Evolutionary conservation across 345 rosid species (phyloP).

Genomic region (Dovyalis caffra): DNA sequence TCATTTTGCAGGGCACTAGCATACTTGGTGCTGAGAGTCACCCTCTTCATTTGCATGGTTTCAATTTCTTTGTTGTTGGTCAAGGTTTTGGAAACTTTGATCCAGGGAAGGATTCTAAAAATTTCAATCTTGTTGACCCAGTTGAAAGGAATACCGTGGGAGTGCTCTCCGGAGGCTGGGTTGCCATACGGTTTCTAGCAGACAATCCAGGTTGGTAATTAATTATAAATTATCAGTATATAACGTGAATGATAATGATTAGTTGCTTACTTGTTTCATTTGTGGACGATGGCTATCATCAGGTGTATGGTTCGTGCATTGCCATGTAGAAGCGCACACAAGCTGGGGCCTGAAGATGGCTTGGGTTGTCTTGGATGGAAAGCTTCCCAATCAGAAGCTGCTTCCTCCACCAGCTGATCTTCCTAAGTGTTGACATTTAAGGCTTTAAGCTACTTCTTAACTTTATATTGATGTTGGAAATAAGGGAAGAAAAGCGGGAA

Average conservation of each 20-base stretch:
- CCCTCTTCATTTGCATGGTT: slow-evolving; percentile 19
- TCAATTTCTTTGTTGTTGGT: slow-evolving; percentile 18
- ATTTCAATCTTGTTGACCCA: slow-evolving; percentile 17
- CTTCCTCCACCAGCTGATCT: slow-evolving; percentile 15
- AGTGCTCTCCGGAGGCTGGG: slow-evolving; percentile 21
- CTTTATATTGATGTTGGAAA: too few species aligned
- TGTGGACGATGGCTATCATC: background rate
- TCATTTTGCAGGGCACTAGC: slow-evolving; percentile 15
- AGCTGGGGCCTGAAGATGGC: slow-evolving; percentile 9
- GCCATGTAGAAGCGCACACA: slow-evolving; percentile 18
- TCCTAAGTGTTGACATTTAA: slow-evolving; percentile 10
- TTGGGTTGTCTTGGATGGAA: slow-evolving; percentile 9
- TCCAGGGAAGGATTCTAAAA: background rate
- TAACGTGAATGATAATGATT: too few species aligned
- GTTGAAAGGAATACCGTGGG: slow-evolving; percentile 19
- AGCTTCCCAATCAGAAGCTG: slow-evolving; percentile 15
- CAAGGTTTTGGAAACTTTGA: slow-evolving; percentile 20
- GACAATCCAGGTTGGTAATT: slow-evolving; percentile 19
- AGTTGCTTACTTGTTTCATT: background rate
- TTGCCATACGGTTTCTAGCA: slow-evolving; percentile 16
- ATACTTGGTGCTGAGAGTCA: slow-evolving; percentile 11
- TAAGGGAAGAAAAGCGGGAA: too few species aligned
- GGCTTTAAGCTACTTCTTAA: background rate
- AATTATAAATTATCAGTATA: background rate
- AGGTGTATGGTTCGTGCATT: slow-evolving; percentile 20